Base-by-base conservation (phyloP, 495 filamentous ascomycete species). In the Neurospora tetraspora region DNA sequence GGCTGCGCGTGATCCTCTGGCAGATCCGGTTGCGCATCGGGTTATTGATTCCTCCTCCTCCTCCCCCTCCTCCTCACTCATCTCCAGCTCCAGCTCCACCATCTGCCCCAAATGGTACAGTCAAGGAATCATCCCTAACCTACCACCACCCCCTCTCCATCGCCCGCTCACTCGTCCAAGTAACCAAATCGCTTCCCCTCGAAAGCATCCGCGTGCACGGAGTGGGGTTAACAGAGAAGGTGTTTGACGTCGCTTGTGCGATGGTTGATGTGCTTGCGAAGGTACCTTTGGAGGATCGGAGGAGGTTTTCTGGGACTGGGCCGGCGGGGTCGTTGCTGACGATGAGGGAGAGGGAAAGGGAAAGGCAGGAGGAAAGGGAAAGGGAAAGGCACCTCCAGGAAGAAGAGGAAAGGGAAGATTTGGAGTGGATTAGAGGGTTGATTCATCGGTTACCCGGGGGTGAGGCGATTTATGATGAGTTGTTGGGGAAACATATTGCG, bases 1-100 rank as follows among this genome's bases (percentile, higher is more conserved):
- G 91, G 91, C 85, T 93, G 18, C 85, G 89, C 39, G 90, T 90
- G 18, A 89, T 92, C 74, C 85, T 93, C 18, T 93, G 91, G 91
- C 89, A 92, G 73, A 78, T 93, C 40, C 81, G 82, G 18, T 74
- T 81, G 72, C 85, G 75, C 14, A 71, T 80, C 27, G 80, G 78
- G 7, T 70, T 78, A 18, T 74, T 84, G 69, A 75, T 80, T 43
- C 18, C 18, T n/a, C 8, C 8, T 2, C n/a, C 18, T 42, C 40
- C 40, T 36, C 34, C 34, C 6, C 34, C 34, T 36, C 5, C 34
- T 36, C 6, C 34, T 36, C 34, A 36, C 34, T 6, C 34, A 36
- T 36, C 34, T 34, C 34, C 34, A 36, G 34, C 34, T 36, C 34
- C 27, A 27, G 1, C 27, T 27, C 1, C 27, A 1, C 27, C 34